Evolutionary conservation across 345 rosid genomes (phyloP).

Genomic region (Aurinia saxatilis): DNA sequence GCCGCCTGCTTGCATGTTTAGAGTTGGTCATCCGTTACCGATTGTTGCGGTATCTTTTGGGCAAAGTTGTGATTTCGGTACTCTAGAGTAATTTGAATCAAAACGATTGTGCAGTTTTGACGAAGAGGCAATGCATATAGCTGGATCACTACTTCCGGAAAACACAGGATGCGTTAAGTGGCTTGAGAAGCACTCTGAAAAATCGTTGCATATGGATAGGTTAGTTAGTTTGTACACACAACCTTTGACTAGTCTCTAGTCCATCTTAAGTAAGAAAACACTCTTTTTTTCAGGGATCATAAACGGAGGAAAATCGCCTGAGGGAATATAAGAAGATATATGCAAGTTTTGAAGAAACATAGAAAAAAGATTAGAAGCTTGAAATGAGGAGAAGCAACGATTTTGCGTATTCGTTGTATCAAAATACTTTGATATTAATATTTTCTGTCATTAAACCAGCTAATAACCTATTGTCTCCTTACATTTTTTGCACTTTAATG

Average conservation of each 20-base stretch:
- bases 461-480: neutral
- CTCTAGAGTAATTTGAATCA: neutral
- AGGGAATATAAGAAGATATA: slow-evolving; percentile 5
- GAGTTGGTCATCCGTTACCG: neutral
- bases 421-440: neutral
- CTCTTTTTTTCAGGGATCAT: slow-evolving; percentile 18
- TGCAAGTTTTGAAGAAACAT: slow-evolving; percentile 6
- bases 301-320: slow-evolving; percentile 31
- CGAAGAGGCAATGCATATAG: slow-evolving; percentile 64
- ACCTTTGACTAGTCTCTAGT: too few species aligned
- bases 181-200: slow-evolving; percentile 43
- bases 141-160: slow-evolving; percentile 50
- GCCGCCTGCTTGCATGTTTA: neutral
- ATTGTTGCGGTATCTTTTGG: neutral
- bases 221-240: slow-evolving; percentile 14
- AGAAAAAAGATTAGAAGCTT: neutral
- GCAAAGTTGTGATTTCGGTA: neutral
- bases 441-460: neutral
- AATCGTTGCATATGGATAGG: slow-evolving; percentile 32
- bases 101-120: slow-evolving; percentile 46
- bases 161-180: slow-evolving; percentile 57
- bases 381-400: neutral
- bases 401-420: neutral
- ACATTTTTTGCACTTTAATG: too few species aligned
- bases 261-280: neutral